phyloP scores from a whole-genome alignment of 495 filamentous ascomycete species.

The Collariella sp. region DNA sequence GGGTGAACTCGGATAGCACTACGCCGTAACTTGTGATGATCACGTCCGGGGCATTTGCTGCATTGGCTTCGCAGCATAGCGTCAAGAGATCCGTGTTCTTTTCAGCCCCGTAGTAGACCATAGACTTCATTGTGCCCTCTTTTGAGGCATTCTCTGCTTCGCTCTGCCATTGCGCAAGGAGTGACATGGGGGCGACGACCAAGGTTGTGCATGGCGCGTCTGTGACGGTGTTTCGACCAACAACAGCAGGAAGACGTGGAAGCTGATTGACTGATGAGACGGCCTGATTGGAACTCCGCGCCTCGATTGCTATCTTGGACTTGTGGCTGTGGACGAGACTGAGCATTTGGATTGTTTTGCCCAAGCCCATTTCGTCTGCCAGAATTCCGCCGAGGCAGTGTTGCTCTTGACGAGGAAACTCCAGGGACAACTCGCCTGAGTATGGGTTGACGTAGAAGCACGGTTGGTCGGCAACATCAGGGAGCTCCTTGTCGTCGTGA shows the following conservation, averaged over 20 bases:
- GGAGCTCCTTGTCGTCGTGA: conserved; percentile 68
- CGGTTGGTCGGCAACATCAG: conserved; percentile 51
- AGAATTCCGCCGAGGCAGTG: conserved; percentile 90
- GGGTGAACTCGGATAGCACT: conserved; percentile 80
- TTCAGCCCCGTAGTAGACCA: conserved; percentile 87
- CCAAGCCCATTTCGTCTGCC: conserved; percentile 85
- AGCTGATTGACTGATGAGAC: conserved; percentile 37
- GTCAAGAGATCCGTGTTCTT: conserved; percentile 66
- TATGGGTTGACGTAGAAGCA: conserved; percentile 95
- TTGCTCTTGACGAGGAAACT: conserved; percentile 89
- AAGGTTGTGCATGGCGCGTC: conserved; percentile 82
- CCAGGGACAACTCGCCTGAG: conserved; percentile 84
- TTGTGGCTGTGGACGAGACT: conserved; percentile 81
- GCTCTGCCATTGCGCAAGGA: conserved; percentile 92
- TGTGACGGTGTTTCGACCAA: conserved; percentile 39
- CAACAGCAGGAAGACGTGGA: conserved; percentile 49
- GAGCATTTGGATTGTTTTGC: conserved; percentile 97
- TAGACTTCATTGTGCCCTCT: conserved; percentile 66
- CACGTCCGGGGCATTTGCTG: conserved; percentile 67
- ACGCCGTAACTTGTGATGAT: conserved; percentile 96
- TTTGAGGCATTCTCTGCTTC: conserved; percentile 84
- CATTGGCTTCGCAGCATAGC: conserved; percentile 67
- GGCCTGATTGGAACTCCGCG: conserved; percentile 43
- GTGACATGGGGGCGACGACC: conserved; percentile 89
- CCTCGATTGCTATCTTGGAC: conserved; percentile 47